Conservation (phyloP, 2,329 filamentous ascomycete genomes). For the Monilinia vaccinii-corymbosi region DNA sequence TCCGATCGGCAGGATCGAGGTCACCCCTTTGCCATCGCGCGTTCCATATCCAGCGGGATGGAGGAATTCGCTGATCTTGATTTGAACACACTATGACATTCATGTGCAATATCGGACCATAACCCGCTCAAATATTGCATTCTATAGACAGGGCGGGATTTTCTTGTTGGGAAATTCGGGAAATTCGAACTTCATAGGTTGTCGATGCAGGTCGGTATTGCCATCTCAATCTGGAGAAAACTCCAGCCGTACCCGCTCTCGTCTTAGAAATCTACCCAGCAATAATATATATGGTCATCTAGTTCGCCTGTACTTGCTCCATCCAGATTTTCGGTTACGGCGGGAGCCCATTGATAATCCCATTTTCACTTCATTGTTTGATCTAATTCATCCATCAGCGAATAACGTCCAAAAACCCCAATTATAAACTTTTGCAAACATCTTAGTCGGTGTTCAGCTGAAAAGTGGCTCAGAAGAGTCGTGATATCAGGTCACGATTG, state of each 20-base stretch:
- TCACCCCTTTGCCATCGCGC: not conserved
- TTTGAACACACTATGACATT: not conserved
- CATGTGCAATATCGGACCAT: not conserved
- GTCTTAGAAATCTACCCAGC: not conserved
- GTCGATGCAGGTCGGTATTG: not conserved
- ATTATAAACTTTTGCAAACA: not conserved
- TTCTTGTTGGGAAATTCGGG: not conserved
- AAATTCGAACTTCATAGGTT: not conserved
- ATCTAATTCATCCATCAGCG: not conserved
- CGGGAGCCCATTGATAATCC: not conserved
- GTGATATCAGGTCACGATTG: constrained; percentile 1
- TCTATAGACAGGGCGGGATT: not conserved
- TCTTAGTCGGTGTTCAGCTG: not conserved
- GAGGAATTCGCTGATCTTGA: not conserved
- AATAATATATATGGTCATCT: not conserved
- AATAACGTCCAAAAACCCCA: not conserved
- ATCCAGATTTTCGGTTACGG: not conserved
- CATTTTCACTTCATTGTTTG: not conserved
- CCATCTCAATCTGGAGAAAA: not conserved
- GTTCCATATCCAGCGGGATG: not conserved
- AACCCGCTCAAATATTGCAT: not conserved
- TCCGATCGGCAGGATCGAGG: not conserved
- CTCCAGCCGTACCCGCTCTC: not conserved
- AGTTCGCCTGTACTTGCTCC: not conserved
- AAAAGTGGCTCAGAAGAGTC: not conserved